Conservation (phyloP, 148 eudicot genomes). For the Beta vulgaris region DNA sequence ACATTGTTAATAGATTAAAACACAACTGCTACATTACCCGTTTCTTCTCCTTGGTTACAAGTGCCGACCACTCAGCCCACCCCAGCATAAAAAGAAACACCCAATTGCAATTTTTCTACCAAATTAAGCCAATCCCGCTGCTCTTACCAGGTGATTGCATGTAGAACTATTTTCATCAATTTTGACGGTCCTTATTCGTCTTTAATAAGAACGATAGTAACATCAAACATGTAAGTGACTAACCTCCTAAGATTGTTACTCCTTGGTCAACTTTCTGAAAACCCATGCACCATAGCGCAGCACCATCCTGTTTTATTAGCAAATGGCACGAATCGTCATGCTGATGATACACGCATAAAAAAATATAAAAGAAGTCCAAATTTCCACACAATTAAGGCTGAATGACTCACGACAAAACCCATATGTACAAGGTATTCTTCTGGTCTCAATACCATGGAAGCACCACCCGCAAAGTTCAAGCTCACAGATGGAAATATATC, state of each 20-base stretch:
- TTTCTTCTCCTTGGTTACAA: not conserved
- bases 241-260: constrained; percentile 87
- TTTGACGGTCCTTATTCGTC: too few species aligned
- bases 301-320: constrained; percentile 64
- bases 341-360: not conserved
- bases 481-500: constrained; percentile 71
- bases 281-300: constrained; percentile 91
- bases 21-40: not conserved
- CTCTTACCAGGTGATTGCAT: not conserved
- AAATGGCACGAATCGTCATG: constrained; percentile 1
- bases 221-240: constrained; percentile 13
- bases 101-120: not conserved
- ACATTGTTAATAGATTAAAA: not conserved
- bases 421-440: constrained; percentile 71
- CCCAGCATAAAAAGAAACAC: not conserved
- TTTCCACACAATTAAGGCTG: constrained; percentile 1
- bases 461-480: constrained; percentile 87
- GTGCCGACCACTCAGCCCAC: not conserved
- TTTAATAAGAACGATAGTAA: not conserved
- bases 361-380: not conserved
- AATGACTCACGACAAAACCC: constrained; percentile 73
- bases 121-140: not conserved
- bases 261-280: constrained; percentile 77
- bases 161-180: too few species aligned
- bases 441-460: constrained; percentile 77